These are phyloP conservation scores for Sporothrix humicola DNA, from an alignment of 2,329 filamentous ascomycete species.

Conservation along the genomic window DNA sequence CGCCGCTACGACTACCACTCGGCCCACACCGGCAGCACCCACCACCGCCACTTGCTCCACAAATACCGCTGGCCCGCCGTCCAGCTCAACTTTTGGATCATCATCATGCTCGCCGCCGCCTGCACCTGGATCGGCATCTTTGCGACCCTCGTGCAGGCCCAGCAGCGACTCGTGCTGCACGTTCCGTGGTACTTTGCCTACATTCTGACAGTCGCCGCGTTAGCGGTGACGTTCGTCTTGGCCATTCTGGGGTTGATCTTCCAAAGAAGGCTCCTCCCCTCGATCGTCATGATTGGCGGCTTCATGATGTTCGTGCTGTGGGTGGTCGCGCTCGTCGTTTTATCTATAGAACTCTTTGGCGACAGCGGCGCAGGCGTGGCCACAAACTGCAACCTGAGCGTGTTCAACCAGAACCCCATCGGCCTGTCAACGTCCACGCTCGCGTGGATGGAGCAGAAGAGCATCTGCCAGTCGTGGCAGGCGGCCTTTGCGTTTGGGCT, in stretches of 20 bases:
- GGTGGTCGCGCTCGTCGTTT: slow-evolving; percentile 68
- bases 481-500: slow-evolving; percentile 68
- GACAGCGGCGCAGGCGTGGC: slow-evolving; percentile 60
- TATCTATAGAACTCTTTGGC: slow-evolving; percentile 68
- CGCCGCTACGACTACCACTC: slow-evolving; percentile 25
- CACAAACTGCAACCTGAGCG: slow-evolving; percentile 63
- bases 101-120: slow-evolving; percentile 67
- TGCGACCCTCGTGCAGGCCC: slow-evolving; percentile 63
- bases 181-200: slow-evolving; percentile 74
- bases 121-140: slow-evolving; percentile 67
- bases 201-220: slow-evolving; percentile 62
- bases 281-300: slow-evolving; percentile 66
- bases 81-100: slow-evolving; percentile 70
- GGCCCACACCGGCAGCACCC: slow-evolving; percentile 39
- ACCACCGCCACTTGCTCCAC: slow-evolving; percentile 50
- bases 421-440: slow-evolving; percentile 62
- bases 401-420: slow-evolving; percentile 57
- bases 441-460: slow-evolving; percentile 68
- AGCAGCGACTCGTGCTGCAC: slow-evolving; percentile 59
- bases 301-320: slow-evolving; percentile 72
- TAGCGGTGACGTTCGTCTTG: slow-evolving; percentile 70
- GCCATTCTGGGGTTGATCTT: slow-evolving; percentile 68
- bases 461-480: slow-evolving; percentile 70
- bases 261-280: slow-evolving; percentile 64
- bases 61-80: slow-evolving; percentile 73